Percentiles rank a stretch among this genome's conserved stretches.
Evolutionary conservation across 1,284 basidiomycete genomes (phyloP).

Genomic region (Puccinia polysora): DNA sequence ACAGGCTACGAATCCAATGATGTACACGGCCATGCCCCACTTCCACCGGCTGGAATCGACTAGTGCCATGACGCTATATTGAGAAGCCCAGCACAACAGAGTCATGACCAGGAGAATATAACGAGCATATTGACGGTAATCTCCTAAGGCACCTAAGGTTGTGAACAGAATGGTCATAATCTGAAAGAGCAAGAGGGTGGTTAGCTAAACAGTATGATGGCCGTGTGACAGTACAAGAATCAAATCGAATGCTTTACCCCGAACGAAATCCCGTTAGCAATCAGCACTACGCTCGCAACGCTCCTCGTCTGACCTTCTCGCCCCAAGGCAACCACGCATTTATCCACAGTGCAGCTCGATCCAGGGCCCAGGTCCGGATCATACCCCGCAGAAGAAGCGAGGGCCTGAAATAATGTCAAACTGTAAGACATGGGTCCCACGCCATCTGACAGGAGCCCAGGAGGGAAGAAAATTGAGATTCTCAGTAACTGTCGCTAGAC

Average conservation of each 20-base stretch:
- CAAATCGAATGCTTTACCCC: conserved; percentile 5
- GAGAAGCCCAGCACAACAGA: conserved; percentile 37
- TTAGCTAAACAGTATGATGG: neutral
- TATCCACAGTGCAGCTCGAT: conserved; percentile 15
- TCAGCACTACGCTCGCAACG: conserved; percentile 37
- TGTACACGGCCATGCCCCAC: conserved; percentile 33
- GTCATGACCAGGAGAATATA: conserved; percentile 38
- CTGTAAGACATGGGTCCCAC: conserved; percentile 39
- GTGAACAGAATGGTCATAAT: conserved; percentile 43
- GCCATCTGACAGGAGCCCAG: conserved; percentile 16
- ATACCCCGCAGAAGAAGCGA: conserved; percentile 36
- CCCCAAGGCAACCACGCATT: conserved; percentile 32
- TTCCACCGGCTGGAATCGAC: conserved; percentile 27
- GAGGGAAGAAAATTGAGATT: neutral
- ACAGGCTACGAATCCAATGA: conserved; percentile 42
- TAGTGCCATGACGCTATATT: conserved; percentile 20
- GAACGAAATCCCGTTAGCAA: conserved; percentile 42
- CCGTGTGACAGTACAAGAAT: neutral
- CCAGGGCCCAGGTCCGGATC: conserved; percentile 33
- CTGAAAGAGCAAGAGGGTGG: neutral
- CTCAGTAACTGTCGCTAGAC: neutral
- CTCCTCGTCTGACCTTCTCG: conserved; percentile 3
- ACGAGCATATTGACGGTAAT: conserved; percentile 31
- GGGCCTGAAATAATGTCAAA: conserved; percentile 32
- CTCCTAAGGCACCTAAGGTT: conserved; percentile 31